These are phyloP conservation scores for Fusarium compactum DNA, from an alignment of 2,329 filamentous ascomycete species.

Conservation along the genomic window DNA sequence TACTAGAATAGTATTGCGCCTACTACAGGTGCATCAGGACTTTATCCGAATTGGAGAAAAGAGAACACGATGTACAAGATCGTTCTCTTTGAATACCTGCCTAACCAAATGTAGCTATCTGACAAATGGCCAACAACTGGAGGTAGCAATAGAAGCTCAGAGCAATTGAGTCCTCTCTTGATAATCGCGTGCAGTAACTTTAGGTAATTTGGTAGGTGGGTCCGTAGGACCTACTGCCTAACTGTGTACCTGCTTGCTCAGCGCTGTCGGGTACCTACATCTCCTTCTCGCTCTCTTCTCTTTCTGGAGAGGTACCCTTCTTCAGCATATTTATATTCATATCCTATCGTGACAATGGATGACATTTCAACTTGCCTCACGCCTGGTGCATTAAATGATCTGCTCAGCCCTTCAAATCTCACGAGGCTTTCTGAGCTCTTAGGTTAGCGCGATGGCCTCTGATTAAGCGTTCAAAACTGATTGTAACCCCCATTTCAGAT, in stretches of 20 bases:
- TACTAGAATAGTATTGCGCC: not conserved
- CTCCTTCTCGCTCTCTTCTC: not conserved
- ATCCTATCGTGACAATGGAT: not conserved
- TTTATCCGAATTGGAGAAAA: not conserved
- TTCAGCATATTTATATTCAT: not conserved
- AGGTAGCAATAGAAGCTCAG: not conserved
- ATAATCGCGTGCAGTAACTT: not conserved
- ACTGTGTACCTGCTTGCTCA: not conserved
- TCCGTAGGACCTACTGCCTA: not conserved
- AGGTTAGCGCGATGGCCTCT: constrained; percentile 12
- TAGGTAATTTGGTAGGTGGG: not conserved
- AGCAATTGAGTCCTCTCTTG: not conserved
- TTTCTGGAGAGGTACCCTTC: not conserved
- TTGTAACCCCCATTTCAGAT: not conserved
- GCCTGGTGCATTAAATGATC: constrained; percentile 5
- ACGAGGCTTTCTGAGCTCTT: constrained; percentile 18
- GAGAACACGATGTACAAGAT: not conserved
- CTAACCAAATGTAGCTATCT: not conserved
- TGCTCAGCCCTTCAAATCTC: constrained; percentile 30
- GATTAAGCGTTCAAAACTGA: not conserved
- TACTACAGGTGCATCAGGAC: not conserved
- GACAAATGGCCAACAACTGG: not conserved
- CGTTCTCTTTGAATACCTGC: not conserved
- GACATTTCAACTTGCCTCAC: not conserved
- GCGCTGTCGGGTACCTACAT: not conserved